phyloP scores from a whole-genome alignment of 1,139 yeast species.

The Suhomyces coccinellae region DNA sequence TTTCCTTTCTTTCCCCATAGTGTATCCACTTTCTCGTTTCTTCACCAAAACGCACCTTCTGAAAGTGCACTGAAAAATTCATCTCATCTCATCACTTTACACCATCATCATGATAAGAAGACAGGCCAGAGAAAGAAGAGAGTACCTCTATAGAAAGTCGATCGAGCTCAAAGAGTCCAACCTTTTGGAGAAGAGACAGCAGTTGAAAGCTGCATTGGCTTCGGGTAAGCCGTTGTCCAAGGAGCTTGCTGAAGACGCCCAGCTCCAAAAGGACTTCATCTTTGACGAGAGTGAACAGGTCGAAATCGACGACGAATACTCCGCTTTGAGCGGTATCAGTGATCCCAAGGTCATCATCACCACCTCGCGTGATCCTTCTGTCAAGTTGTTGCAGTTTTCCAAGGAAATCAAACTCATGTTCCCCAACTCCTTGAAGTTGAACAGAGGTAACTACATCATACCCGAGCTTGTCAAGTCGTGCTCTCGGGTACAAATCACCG shows the following conservation, averaged over 20 bases:
- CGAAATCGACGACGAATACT: constrained; percentile 83
- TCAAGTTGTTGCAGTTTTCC: constrained; percentile 83
- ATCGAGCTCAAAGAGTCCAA: constrained; percentile 88
- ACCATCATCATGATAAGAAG: constrained; percentile 61
- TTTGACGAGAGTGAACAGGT: constrained; percentile 77
- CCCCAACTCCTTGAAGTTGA: constrained; percentile 85
- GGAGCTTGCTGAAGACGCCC: constrained; percentile 84
- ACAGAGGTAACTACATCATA: constrained; percentile 90
- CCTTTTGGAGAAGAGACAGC: constrained; percentile 81
- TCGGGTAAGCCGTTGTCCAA: constrained; percentile 87
- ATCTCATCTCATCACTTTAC: constrained; percentile 13
- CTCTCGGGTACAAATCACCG: constrained; percentile 67
- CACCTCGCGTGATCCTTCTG: constrained; percentile 88
- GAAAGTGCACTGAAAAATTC: not conserved
- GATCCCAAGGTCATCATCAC: constrained; percentile 95
- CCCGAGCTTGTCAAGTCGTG: constrained; percentile 86
- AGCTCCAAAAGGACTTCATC: constrained; percentile 76
- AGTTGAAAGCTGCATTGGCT: constrained; percentile 83
- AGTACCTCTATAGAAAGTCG: constrained; percentile 84
- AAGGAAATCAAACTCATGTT: constrained; percentile 87
- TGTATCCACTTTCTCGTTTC: not conserved
- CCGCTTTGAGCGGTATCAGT: constrained; percentile 78
- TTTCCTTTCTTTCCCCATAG: not conserved
- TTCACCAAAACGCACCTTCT: not conserved
- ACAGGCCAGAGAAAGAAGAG: constrained; percentile 95